Percentiles rank a stretch among this genome's conserved stretches.
These are phyloP conservation scores for Entelexis sorbosivorans DNA, from an alignment of 1,139 yeast species.

Conservation along the genomic window DNA sequence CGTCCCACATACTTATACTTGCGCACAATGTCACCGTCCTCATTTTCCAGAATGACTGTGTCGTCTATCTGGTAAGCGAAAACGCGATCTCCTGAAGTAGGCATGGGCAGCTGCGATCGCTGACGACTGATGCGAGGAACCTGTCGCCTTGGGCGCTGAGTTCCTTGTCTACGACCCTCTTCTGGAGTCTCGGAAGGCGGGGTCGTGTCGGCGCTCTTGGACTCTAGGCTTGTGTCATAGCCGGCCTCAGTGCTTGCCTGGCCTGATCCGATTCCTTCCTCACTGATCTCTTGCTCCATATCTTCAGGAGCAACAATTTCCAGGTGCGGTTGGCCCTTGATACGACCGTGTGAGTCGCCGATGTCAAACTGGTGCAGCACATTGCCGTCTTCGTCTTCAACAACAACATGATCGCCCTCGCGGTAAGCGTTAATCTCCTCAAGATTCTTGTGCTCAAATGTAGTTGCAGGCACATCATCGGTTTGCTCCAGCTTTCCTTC, in stretches of 20 bases:
- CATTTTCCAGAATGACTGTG: constrained; percentile 72
- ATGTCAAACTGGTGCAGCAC: constrained; percentile 34
- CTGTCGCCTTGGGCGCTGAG: constrained; percentile 11
- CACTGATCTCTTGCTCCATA: not conserved
- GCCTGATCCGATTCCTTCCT: not conserved
- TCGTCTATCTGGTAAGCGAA: constrained; percentile 57
- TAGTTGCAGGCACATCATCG: constrained; percentile 16
- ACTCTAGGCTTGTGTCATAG: not conserved
- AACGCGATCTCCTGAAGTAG: constrained; percentile 26
- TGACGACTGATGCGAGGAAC: constrained; percentile 6
- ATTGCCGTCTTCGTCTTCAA: constrained; percentile 80
- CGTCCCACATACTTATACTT: constrained; percentile 65
- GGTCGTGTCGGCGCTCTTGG: not conserved
- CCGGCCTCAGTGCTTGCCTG: not conserved
- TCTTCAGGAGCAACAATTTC: constrained; percentile 14
- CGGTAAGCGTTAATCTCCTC: constrained; percentile 45
- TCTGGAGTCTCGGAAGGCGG: not conserved
- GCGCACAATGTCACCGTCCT: constrained; percentile 82
- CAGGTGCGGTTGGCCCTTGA: constrained; percentile 19
- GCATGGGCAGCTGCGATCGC: constrained; percentile 11
- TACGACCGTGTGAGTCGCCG: constrained; percentile 13
- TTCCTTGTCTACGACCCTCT: not conserved
- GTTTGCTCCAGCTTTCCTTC: constrained; percentile 9
- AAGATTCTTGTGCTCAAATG: constrained; percentile 20
- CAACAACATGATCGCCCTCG: constrained; percentile 57